Evolutionary conservation across 106 monocot genomes (phyloP).

Genomic region (Dendrobium officinale): DNA sequence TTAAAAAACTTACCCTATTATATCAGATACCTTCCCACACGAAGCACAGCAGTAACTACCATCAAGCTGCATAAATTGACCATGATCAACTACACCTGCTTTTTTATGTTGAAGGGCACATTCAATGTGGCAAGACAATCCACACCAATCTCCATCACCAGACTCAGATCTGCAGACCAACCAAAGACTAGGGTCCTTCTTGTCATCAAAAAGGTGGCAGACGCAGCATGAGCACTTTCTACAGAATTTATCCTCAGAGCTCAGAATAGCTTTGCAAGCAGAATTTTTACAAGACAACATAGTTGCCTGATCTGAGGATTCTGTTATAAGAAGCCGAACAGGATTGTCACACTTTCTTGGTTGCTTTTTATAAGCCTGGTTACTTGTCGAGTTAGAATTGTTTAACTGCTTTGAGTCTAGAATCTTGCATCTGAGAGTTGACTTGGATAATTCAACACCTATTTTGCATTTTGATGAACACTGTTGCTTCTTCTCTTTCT

Average conservation of each 20-base stretch:
- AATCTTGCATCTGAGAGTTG: slow-evolving; percentile 32
- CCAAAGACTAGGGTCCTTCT: slow-evolving; percentile 91
- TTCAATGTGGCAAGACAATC: slow-evolving; percentile 71
- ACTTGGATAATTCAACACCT: slow-evolving; percentile 36
- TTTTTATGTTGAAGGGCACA: slow-evolving; percentile 65
- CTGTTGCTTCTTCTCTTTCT: slow-evolving; percentile 30
- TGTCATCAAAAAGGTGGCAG: slow-evolving; percentile 73
- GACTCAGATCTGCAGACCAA: slow-evolving; percentile 58
- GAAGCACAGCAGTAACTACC: slow-evolving; percentile 62
- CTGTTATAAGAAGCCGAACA: slow-evolving; percentile 17
- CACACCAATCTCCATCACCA: slow-evolving; percentile 47
- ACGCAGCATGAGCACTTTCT: slow-evolving; percentile 78
- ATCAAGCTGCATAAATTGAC: slow-evolving; percentile 30
- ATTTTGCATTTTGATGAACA: slow-evolving; percentile 39
- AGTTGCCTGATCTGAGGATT: slow-evolving; percentile 10
- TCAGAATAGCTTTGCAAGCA: slow-evolving; percentile 56
- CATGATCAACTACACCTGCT: slow-evolving; percentile 36
- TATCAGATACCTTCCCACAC: slow-evolving; percentile 47
- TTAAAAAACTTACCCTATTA: not conserved
- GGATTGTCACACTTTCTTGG: slow-evolving; percentile 57
- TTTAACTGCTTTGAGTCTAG: slow-evolving; percentile 21
- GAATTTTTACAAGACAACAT: slow-evolving; percentile 41
- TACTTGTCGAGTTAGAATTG: slow-evolving; percentile 13
- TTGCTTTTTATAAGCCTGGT: slow-evolving; percentile 33
- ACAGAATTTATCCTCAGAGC: slow-evolving; percentile 43